These are phyloP conservation scores for Neurospora pannonica DNA, from an alignment of 495 filamentous ascomycete genomes.

Conservation along the genomic window DNA sequence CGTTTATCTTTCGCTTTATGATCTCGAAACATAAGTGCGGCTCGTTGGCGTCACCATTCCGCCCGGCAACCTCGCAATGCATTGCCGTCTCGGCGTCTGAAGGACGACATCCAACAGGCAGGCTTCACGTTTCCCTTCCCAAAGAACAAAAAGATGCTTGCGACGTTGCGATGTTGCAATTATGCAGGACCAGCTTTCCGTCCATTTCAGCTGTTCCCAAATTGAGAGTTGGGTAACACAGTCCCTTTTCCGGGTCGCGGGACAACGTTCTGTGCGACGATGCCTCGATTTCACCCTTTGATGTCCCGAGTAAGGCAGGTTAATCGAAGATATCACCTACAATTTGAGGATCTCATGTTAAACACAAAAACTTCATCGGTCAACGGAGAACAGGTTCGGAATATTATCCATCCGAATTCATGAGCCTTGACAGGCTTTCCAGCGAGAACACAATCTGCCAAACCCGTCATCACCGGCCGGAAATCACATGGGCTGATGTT, in stretches of 20 bases:
- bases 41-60: not conserved
- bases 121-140: not conserved
- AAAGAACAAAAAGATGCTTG: not conserved
- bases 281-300: not conserved
- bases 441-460: not conserved
- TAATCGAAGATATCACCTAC: not conserved
- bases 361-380: not conserved
- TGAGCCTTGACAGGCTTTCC: not conserved
- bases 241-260: not conserved
- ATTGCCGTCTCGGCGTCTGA: not conserved
- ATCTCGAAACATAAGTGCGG: not conserved
- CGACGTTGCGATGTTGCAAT: not conserved
- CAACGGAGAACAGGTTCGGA: not conserved
- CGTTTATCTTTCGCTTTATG: not conserved
- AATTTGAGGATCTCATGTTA: not conserved
- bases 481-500: not conserved
- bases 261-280: not conserved
- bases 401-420: not conserved
- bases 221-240: not conserved
- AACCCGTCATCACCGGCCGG: not conserved
- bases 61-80: not conserved
- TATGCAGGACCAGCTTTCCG: not conserved
- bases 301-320: not conserved
- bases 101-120: not conserved
- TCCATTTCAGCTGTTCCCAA: not conserved